Evolutionary conservation across 1,284 basidiomycete species (phyloP).

Genomic region (Psilocybe mexicana): DNA sequence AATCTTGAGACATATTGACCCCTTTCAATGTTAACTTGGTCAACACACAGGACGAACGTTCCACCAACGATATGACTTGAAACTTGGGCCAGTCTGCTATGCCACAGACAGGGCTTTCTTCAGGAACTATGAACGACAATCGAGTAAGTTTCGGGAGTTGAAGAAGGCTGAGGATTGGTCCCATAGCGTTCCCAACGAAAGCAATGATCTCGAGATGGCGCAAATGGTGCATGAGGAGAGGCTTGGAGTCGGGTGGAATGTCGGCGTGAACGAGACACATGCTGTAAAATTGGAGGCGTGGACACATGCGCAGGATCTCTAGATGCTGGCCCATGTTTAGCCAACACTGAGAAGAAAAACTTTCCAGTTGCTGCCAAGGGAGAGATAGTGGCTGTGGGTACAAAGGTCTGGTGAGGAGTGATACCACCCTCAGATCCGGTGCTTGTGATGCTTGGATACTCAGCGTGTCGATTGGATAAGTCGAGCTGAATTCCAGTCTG

Average conservation of each 20-base stretch:
- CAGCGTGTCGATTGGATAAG: conserved; percentile 15
- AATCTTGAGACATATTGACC: conserved; percentile 5
- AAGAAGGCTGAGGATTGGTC: conserved; percentile 19
- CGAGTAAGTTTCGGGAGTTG: conserved; percentile 21
- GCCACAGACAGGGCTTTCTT: conserved; percentile 21
- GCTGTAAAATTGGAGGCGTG: conserved; percentile 22
- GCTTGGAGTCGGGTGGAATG: conserved; percentile 5
- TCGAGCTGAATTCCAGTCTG: conserved; percentile 17
- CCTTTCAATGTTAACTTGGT: conserved; percentile 13
- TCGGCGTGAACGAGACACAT: conserved; percentile 20
- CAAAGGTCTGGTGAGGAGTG: conserved; percentile 20
- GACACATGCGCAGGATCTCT: conserved; percentile 23
- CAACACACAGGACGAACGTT: conserved; percentile 22
- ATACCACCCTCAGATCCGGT: conserved; percentile 18
- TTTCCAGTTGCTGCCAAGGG: conserved; percentile 26
- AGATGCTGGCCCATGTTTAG: conserved; percentile 25
- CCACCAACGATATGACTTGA: conserved; percentile 18
- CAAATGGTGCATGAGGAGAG: conserved; percentile 15
- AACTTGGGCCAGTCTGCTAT: conserved; percentile 21
- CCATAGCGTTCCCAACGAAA: conserved; percentile 21
- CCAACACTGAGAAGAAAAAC: conserved; percentile 24
- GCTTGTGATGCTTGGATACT: conserved; percentile 12
- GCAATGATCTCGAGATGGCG: conserved; percentile 20
- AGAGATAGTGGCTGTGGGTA: conserved; percentile 19
- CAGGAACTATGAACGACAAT: conserved; percentile 21